Evolutionary conservation across 1,284 basidiomycete genomes (phyloP), one percentile per base, ranked within the genome.

Genomic region (Ustilago cynodontis): DNA sequence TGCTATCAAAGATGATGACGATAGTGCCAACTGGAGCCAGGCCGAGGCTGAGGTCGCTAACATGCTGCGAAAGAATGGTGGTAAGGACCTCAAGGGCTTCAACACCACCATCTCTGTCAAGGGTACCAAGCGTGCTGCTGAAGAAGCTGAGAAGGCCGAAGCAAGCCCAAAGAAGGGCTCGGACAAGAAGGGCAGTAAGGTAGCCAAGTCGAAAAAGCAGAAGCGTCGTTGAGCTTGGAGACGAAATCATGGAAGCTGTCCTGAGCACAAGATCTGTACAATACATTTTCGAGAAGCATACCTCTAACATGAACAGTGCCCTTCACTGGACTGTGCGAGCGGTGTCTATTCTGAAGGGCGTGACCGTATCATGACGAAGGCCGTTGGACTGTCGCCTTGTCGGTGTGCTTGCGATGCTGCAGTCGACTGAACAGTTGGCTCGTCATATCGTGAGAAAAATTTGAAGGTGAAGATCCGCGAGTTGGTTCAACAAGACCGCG

Each of bases 21-120:
- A 63, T 31, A 65, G 51, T 11, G 39, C 50, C 43, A 76, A 77
- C 39, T 85, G 82, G 82, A 58, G 57, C n/a, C 79, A 81, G 64
- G 83, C 83, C 2, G 83, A 85, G 57, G 74, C 65, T 20, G 79
- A 81, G 35, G 80, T 83, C 7, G 77, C 74, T 59, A 63, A 62
- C 43, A 72, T 77, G 69, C 56, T 79, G 13, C 50, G 57, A n/a
- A 71, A 76, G 51, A 65, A 69, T 45, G 76, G 68, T n/a, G 64
- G 71, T 20, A 68, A 61, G 24, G 52, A 74, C n/a, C 65, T 73
- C n/a, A 59, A 61, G 28, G 75, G 71, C 10, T 69, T 77, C 64
- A 77, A 73, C 59, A 70, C 76, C 20, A 78, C 76, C 61, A 65
- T 78, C 56, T 71, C 72, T 18, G 76, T 76, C 62, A 71, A 76